A percentile compares a stretch with the other conserved stretches of the same genome.
phyloP scores from a whole-genome alignment of 208 protist species.

The Trypanosoma conorhini region DNA sequence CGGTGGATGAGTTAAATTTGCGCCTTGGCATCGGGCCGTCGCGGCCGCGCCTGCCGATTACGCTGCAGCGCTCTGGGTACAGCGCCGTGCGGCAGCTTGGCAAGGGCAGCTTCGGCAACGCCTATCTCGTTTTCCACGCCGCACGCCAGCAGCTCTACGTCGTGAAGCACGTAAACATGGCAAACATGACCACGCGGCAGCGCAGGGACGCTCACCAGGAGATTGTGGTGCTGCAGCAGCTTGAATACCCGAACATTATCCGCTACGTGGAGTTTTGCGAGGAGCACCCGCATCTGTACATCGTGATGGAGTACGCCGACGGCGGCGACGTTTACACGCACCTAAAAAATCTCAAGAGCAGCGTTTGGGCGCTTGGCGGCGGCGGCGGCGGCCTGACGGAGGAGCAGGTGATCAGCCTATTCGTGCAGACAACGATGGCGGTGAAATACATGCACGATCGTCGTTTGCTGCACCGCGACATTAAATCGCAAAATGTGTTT shows the following conservation, averaged over 20 bases:
- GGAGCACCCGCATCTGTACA: conserved; percentile 81
- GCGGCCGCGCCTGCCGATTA: conserved; percentile 68
- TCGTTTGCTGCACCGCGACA: conserved; percentile 91
- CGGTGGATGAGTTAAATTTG: conserved; percentile 86
- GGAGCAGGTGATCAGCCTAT: conserved; percentile 70
- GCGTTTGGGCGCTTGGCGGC: conserved; percentile 29
- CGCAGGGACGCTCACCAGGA: conserved; percentile 82
- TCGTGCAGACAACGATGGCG: conserved; percentile 86
- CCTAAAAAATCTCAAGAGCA: conserved; percentile 37
- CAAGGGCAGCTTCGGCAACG: conserved; percentile 87
- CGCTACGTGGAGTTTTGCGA: conserved; percentile 85
- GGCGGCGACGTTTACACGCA: conserved; percentile 83
- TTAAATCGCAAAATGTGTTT: conserved; percentile 94
- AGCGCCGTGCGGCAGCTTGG: conserved; percentile 65
- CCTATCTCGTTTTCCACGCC: conserved; percentile 75
- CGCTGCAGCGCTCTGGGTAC: conserved; percentile 71
- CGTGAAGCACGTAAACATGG: conserved; percentile 86
- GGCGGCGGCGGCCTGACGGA: conserved; percentile 47
- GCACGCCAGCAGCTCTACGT: conserved; percentile 61
- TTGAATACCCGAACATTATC: conserved; percentile 89
- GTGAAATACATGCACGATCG: conserved; percentile 91
- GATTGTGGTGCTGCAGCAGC: conserved; percentile 78
- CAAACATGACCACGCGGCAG: conserved; percentile 69
- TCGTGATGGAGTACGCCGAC: conserved; percentile 93
- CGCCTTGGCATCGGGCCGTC: conserved; percentile 82